phyloP scores from a whole-genome alignment of 225 moss, liverwort and hornwort genomes.

The Polytrichum formosum region DNA sequence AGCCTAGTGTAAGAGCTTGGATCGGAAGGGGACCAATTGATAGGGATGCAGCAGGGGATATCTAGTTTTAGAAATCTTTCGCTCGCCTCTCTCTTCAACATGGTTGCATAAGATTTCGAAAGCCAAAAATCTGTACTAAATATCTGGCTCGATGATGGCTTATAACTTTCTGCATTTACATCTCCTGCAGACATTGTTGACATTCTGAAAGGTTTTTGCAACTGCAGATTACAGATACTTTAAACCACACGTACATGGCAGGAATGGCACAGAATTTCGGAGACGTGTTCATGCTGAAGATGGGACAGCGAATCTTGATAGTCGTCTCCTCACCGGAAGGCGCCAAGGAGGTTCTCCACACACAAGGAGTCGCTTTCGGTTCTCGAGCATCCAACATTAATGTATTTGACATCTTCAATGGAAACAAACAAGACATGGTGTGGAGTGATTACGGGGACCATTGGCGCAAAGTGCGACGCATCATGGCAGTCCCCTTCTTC shows the following conservation, averaged over 20 bases:
- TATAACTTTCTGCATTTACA: too few species aligned
- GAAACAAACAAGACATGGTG: slow-evolving; percentile 59
- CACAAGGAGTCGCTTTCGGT: slow-evolving; percentile 56
- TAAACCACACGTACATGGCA: slow-evolving; percentile 50
- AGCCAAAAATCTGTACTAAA: too few species aligned
- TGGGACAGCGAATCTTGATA: slow-evolving; percentile 54
- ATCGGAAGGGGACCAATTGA: too few species aligned
- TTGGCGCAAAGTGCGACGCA: slow-evolving; percentile 61
- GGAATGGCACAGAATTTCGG: slow-evolving; percentile 49
- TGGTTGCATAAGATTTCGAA: too few species aligned
- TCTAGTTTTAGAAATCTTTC: too few species aligned
- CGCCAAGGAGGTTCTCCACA: slow-evolving; percentile 61
- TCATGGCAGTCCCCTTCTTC: slow-evolving; percentile 64
- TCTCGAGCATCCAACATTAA: slow-evolving; percentile 48
- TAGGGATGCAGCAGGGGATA: too few species aligned
- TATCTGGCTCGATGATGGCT: too few species aligned
- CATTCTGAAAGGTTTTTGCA: too few species aligned
- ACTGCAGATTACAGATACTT: slow-evolving; percentile 45
- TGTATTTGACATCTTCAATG: slow-evolving; percentile 62
- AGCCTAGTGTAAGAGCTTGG: too few species aligned
- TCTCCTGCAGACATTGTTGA: too few species aligned
- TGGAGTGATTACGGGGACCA: slow-evolving; percentile 60
- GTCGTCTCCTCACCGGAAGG: slow-evolving; percentile 53
- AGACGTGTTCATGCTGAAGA: slow-evolving; percentile 44
- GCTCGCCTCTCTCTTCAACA: too few species aligned